phyloP scores from a whole-genome alignment of 129 eudicot species.

The Tanacetum coccineum region DNA sequence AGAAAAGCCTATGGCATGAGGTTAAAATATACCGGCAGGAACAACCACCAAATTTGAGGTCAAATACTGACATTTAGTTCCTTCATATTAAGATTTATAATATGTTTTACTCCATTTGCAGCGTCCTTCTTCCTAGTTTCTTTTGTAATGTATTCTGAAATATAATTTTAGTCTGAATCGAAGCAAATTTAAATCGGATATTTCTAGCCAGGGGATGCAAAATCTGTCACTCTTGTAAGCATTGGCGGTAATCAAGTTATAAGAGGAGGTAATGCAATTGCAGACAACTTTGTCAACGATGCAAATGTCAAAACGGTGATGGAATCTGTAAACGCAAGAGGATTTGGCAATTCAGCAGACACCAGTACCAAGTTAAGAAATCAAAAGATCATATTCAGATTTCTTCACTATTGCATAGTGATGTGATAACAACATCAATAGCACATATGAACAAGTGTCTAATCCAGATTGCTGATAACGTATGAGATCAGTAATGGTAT shows the following conservation, averaged over 20 bases:
- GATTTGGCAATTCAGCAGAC: slow-evolving; percentile 55
- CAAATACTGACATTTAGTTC: slow-evolving; percentile 17
- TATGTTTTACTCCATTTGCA: too few species aligned
- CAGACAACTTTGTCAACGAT: slow-evolving; percentile 62
- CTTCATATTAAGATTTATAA: too few species aligned
- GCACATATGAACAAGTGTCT: too few species aligned
- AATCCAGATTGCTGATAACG: too few species aligned
- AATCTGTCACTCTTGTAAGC: slow-evolving; percentile 65
- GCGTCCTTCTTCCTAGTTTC: too few species aligned
- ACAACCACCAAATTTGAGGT: slow-evolving; percentile 97
- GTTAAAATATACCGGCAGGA: slow-evolving; percentile 94
- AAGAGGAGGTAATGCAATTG: slow-evolving; percentile 83
- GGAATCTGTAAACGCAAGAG: slow-evolving; percentile 48
- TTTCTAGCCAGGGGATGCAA: slow-evolving; percentile 89
- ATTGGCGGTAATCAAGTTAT: slow-evolving; percentile 77
- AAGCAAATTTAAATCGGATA: background rate
- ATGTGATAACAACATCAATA: too few species aligned
- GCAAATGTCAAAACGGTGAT: slow-evolving; percentile 41
- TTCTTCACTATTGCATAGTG: slow-evolving; percentile 4
- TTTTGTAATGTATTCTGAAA: slow-evolving; percentile 11
- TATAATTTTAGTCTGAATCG: background rate
- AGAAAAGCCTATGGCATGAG: slow-evolving; percentile 87
- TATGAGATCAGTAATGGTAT: too few species aligned
- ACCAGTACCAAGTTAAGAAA: slow-evolving; percentile 45
- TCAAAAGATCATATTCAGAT: background rate